phyloP scores from a whole-genome alignment of 257 asterid genomes.

The Salvia rosmarinus region DNA sequence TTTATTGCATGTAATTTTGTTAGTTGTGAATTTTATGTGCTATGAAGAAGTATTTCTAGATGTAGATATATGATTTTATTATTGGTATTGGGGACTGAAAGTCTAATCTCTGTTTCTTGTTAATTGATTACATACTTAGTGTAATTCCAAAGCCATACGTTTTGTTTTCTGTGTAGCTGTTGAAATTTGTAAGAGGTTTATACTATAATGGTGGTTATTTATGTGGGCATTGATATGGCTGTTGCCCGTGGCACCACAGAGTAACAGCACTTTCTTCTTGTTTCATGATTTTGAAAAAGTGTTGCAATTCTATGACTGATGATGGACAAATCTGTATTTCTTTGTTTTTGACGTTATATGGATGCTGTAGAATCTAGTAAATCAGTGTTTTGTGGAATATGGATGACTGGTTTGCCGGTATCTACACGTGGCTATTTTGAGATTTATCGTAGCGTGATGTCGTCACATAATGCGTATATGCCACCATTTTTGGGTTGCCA shows the following conservation, averaged over 20 bases:
- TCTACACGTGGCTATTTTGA: constrained; percentile 4
- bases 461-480: neutral
- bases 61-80: constrained; percentile 3
- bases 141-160: neutral
- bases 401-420: constrained; percentile 25
- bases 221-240: constrained; percentile 16
- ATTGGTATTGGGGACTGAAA: constrained; percentile 22
- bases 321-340: constrained; percentile 17
- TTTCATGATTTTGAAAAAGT: constrained; percentile 17
- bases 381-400: too few species aligned
- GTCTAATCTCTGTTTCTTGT: constrained; percentile 6
- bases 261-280: constrained; percentile 11
- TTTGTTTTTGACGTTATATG: constrained; percentile 23
- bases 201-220: constrained; percentile 10
- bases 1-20: neutral
- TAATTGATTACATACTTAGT: constrained; percentile 15
- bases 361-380: constrained; percentile 25
- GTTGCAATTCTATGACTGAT: constrained; percentile 11
- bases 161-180: neutral
- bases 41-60: neutral
- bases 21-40: constrained; percentile 18
- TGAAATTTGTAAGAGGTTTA: neutral
- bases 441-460: constrained; percentile 9
- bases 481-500: neutral
- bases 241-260: constrained; percentile 15